Evolutionary conservation across 805 yeast species (phyloP).

Genomic region (Candida fluviatilis): DNA sequence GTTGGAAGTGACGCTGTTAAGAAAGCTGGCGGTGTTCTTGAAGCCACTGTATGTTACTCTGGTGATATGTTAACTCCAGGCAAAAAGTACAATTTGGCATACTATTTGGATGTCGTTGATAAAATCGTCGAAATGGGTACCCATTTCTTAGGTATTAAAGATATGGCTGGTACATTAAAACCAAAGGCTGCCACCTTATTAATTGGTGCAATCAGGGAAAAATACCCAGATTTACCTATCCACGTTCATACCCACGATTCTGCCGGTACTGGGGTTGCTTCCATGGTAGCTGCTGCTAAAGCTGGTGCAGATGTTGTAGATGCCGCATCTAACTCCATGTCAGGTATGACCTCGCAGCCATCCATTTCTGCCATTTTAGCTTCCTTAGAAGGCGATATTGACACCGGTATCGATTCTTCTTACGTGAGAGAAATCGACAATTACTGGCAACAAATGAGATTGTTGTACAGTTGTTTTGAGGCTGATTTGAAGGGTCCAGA

Average conservation of each 20-base stretch:
- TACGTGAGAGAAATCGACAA: conserved; percentile 81
- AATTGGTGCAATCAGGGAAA: conserved; percentile 75
- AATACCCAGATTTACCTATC: conserved; percentile 90
- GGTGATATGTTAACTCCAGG: conserved; percentile 97
- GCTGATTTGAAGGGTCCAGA: conserved; percentile 99
- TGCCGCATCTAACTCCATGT: conserved; percentile 94
- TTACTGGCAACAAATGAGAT: conserved; percentile 99
- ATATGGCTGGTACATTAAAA: conserved; percentile 99
- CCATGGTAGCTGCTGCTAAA: conserved; percentile 88
- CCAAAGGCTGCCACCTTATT: conserved; percentile 87
- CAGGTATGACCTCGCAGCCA: conserved; percentile 98
- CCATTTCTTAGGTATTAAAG: conserved; percentile 95
- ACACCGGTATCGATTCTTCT: conserved; percentile 64
- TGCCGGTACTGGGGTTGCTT: conserved; percentile 98
- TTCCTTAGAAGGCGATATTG: conserved; percentile 80
- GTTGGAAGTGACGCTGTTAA: conserved; percentile 98
- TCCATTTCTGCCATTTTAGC: conserved; percentile 91
- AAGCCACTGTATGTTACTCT: conserved; percentile 96
- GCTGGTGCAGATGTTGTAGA: conserved; percentile 99
- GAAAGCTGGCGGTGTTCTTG: conserved; percentile 98
- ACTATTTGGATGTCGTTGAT: conserved; percentile 79
- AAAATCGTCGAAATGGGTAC: conserved; percentile 91
- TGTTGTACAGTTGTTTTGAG: conserved; percentile 93
- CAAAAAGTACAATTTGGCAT: conserved; percentile 91
- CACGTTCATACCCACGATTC: conserved; percentile 99